phyloP scores from a whole-genome alignment of 306 rosid genomes.

The Cucumis cinereus region DNA sequence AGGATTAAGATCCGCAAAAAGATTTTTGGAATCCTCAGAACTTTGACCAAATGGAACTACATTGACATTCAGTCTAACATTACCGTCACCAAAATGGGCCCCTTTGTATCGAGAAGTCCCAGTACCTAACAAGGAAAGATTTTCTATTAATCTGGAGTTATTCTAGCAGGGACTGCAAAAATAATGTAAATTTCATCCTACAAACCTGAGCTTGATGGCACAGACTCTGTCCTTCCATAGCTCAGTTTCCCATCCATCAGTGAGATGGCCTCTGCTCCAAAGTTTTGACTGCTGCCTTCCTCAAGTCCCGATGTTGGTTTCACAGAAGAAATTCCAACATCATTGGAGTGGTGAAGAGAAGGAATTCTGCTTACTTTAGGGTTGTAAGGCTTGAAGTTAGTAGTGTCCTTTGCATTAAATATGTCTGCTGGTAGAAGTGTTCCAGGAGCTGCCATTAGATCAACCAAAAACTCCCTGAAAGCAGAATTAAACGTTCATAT shows the following conservation, averaged over 20 bases:
- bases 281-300: slow-evolving; percentile 69
- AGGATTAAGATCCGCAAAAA: slow-evolving; percentile 88
- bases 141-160: slow-evolving; percentile 25
- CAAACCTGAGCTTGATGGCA: slow-evolving; percentile 29
- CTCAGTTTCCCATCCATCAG: slow-evolving; percentile 30
- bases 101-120: slow-evolving; percentile 56
- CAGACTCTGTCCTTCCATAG: slow-evolving; percentile 41
- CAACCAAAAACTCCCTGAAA: slow-evolving; percentile 97
- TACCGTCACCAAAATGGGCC: slow-evolving; percentile 55
- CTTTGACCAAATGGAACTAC: slow-evolving; percentile 67
- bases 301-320: slow-evolving; percentile 39
- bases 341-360: slow-evolving; percentile 30
- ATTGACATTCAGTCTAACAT: slow-evolving; percentile 63
- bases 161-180: slow-evolving; percentile 29
- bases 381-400: slow-evolving; percentile 37
- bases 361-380: slow-evolving; percentile 35
- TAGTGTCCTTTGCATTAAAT: slow-evolving; percentile 44
- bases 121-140: slow-evolving; percentile 33
- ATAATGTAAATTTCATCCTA: slow-evolving; percentile 26
- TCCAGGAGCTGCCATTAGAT: slow-evolving; percentile 99
- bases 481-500: slow-evolving; percentile 3
- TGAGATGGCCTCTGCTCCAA: slow-evolving; percentile 23
- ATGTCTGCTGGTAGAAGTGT: slow-evolving; percentile 80
- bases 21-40: slow-evolving; percentile 52
- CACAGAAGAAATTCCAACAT: slow-evolving; percentile 36